These are phyloP conservation scores for Senna siamea DNA, from an alignment of 306 rosid species.

Conservation along the genomic window DNA sequence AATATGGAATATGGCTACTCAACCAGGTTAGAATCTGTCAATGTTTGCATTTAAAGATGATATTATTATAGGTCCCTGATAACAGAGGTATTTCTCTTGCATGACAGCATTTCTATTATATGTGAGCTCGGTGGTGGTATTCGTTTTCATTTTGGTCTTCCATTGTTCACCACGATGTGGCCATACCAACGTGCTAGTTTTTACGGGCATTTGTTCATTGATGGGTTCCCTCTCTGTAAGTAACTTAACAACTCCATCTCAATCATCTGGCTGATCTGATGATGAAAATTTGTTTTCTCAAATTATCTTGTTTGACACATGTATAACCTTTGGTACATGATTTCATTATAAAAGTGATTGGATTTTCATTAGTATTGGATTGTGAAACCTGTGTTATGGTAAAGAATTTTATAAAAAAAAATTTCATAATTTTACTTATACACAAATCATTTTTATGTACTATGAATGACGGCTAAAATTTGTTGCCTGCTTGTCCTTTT, in stretches of 20 bases:
- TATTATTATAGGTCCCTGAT: conserved; percentile 19
- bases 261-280: conserved; percentile 28
- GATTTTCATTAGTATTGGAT: conserved; percentile 7
- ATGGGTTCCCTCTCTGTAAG: conserved; percentile 92
- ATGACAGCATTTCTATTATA: conserved; percentile 79
- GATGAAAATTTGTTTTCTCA: conserved; percentile 17
- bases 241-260: conserved; percentile 11
- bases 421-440: background rate
- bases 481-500: background rate
- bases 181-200: conserved; percentile 74
- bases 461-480: background rate
- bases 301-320: conserved; percentile 11
- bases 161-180: conserved; percentile 82
- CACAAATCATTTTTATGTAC: background rate
- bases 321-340: background rate
- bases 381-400: conserved; percentile 12
- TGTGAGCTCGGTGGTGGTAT: conserved; percentile 62
- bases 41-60: conserved; percentile 19
- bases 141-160: conserved; percentile 76
- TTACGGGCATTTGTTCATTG: conserved; percentile 83
- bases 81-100: conserved; percentile 28
- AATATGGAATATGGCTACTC: conserved; percentile 87
- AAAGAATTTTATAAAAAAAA: background rate
- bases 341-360: conserved; percentile 24
- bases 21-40: conserved; percentile 64